Evolutionary conservation across 345 rosid genomes (phyloP), one percentile per base, ranked within the genome.

Genomic region (Citrus australasica): DNA sequence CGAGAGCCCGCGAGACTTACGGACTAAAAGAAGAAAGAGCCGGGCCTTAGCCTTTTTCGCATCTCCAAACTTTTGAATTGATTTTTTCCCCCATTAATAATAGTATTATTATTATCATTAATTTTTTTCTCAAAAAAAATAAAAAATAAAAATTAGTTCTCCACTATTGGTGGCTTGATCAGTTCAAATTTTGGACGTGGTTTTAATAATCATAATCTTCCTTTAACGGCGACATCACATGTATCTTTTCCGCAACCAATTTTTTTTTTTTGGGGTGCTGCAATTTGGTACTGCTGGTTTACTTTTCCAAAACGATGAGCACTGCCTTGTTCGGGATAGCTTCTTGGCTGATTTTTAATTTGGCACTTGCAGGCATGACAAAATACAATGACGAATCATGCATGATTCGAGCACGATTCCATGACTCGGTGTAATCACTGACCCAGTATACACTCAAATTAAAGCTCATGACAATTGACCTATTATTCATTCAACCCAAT

Each of bases 1-100:
- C 17, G 55, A 69, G 62, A 74, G 72, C 40, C 77, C 77, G 83
- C 82, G 75, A 14, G 73, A 73, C 56, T 77, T 42, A 64, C 81
- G 77, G 86, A 33, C 61, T 55, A 25, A 32, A 58, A 42, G 24
- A 7, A 30, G 25, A 5, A 3, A 13, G 11, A 6, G 60, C 35
- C 25, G 53, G 76, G 38, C 60, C 24, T 33, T 37, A 24, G 63
- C 67, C 59, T 56, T 65, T 32, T 66, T 22, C 48, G 42, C 62
- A 27, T n/a, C 66, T 27, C 40, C 60, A 22, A 21, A 67, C 61
- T 10, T 76, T 48, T 27, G 66, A 73, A 56, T 59, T 60, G 33
- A 68, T 67, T 38, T 6, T 53, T 69, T n/a, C 30, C 28, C 21
- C 9, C 2, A 13, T 37, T 56, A 56, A 2, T 24, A 19, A 0